These are phyloP conservation scores for Penicillium canariense DNA, from an alignment of 495 filamentous ascomycete species.

Conservation along the genomic window DNA sequence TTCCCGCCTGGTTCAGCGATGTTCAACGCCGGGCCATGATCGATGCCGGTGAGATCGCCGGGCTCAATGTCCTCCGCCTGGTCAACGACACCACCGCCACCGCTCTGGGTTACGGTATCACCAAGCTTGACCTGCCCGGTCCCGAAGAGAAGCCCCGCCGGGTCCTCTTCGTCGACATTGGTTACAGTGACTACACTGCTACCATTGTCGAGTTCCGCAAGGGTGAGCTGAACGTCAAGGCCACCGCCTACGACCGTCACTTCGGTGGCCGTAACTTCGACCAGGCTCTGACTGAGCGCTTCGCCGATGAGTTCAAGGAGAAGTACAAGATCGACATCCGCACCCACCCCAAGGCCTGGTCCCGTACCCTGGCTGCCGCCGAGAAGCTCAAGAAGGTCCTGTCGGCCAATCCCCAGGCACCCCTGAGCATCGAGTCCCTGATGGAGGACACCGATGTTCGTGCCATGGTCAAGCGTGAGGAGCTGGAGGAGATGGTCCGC, in stretches of 20 bases:
- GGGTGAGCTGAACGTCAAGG: constrained; percentile 91
- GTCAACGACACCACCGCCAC: constrained; percentile 99
- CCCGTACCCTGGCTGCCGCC: constrained; percentile 79
- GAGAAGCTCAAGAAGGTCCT: constrained; percentile 99
- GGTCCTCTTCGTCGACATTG: constrained; percentile 93
- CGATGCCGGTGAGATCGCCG: constrained; percentile 92
- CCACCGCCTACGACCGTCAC: constrained; percentile 91
- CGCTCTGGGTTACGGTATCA: constrained; percentile 96
- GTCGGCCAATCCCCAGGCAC: constrained; percentile 89
- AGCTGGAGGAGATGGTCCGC: constrained; percentile 86
- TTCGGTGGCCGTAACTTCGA: constrained; percentile 98
- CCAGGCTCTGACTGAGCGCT: constrained; percentile 88
- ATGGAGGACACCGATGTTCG: constrained; percentile 97
- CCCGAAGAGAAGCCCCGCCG: constrained; percentile 90
- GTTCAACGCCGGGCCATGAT: constrained; percentile 82
- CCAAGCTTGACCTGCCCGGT: constrained; percentile 85
- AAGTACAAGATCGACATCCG: constrained; percentile 90
- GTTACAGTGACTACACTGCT: constrained; percentile 91
- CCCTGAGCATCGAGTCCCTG: constrained; percentile 96
- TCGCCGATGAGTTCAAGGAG: constrained; percentile 91
- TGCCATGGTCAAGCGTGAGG: constrained; percentile 86
- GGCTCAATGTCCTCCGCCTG: constrained; percentile 85
- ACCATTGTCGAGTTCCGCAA: constrained; percentile 96
- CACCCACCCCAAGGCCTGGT: constrained; percentile 81
- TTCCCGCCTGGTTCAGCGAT: constrained; percentile 97